Evolutionary conservation across 2,329 filamentous ascomycete genomes (phyloP), one percentile per base, ranked within the genome.

Genomic region (Monosporascus cannonballus): DNA sequence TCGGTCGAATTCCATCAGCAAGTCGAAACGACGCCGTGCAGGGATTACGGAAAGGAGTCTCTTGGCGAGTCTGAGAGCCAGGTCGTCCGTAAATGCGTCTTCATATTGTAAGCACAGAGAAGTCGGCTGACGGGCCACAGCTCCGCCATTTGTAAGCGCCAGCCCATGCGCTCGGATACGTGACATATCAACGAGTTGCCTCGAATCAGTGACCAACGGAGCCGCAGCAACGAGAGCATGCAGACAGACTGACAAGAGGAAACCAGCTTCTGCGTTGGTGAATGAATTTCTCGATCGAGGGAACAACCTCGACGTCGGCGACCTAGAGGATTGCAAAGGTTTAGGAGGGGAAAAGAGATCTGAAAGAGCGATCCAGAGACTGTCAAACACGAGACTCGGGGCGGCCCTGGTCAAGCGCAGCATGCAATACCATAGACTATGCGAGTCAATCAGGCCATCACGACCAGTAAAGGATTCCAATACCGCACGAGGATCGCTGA

Each of bases 341-440:
- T 72, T 71, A 1, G 82, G 80, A 2, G 80, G 76, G n/a, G 73
- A 69, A 59, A 86, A 87, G 4, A 87, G 69, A 47, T 74, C 74
- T 7, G 75, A 77, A 1, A 83, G 74, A 6, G 81, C 80, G 57
- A 81, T 72, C 85, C 85, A 88, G 5, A 87, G 71, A 59, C 81
- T 84, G 61, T 86, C 79, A 49, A 85, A 78, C 2, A 86, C 81
- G 20, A 86, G 64, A 47, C 71, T 80, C 4, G 82, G 80, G 17
- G 77, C 75, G 42, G 77, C 75, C 48, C 80, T 73, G 5, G 78
- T 83, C 66, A 86, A 69, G 52, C 79, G 77, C 51, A 84, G 68
- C 75, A 84, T 83, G 60, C 78, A 81, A 61, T 83, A 85, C 81
- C 79, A 86, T 1, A 84, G 69, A 15, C 77, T 80, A 49, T 82